A percentile compares a stretch with the other conserved stretches of the same genome.
These are phyloP conservation scores for Diutina siamensis DNA, from an alignment of 1,139 yeast species.

Conservation along the genomic window DNA sequence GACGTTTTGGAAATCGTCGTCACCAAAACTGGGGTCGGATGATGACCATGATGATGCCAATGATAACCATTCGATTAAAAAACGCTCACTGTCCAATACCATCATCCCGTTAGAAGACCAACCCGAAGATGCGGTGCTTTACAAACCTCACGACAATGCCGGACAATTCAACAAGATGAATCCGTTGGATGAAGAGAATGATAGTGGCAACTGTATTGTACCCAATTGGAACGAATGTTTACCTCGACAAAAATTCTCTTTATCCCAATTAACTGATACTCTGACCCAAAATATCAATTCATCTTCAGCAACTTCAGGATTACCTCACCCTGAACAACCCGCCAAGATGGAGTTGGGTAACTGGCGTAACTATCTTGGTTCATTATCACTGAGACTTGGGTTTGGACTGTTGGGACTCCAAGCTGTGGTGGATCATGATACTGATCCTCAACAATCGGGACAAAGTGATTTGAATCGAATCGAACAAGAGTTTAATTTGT, in stretches of 20 bases:
- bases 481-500: constrained; percentile 24
- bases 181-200: constrained; percentile 35
- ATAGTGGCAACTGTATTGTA: constrained; percentile 30
- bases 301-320: neutral
- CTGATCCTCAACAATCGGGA: neutral
- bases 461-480: constrained; percentile 9
- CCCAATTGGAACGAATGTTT: constrained; percentile 34
- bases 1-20: constrained; percentile 1
- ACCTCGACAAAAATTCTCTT: constrained; percentile 18
- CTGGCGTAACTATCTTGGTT: constrained; percentile 28
- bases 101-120: constrained; percentile 7
- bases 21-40: constrained; percentile 7
- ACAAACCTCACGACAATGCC: constrained; percentile 34
- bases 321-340: constrained; percentile 10
- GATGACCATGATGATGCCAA: constrained; percentile 2
- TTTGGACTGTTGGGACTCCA: constrained; percentile 17
- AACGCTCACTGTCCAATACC: constrained; percentile 9
- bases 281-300: constrained; percentile 15
- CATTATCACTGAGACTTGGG: constrained; percentile 28
- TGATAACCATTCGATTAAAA: constrained; percentile 7
- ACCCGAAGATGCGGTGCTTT: constrained; percentile 34
- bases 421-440: neutral
- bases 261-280: constrained; percentile 14
- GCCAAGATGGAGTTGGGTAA: constrained; percentile 19
- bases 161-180: constrained; percentile 32